Conservation (phyloP, 495 filamentous ascomycete genomes). For the Aspergillus nanangensis region DNA sequence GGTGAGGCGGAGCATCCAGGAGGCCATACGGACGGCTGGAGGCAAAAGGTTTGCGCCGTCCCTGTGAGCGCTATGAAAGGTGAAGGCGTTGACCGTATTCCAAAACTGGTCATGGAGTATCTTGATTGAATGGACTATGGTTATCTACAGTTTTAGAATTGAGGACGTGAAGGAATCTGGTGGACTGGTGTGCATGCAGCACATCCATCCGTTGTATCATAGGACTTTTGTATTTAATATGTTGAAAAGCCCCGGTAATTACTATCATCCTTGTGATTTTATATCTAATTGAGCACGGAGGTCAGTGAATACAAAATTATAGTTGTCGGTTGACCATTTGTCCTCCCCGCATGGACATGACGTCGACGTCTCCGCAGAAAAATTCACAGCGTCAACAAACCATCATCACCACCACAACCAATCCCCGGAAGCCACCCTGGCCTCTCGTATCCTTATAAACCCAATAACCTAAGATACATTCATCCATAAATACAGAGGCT, state of each 20-base stretch:
- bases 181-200: too few relatives aligned
- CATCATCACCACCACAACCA: not conserved
- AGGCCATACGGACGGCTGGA: constrained; percentile 63
- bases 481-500: too few relatives aligned
- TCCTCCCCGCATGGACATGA: not conserved
- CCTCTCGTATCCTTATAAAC: too few relatives aligned
- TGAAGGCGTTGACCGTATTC: constrained; percentile 74
- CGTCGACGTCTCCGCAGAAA: not conserved
- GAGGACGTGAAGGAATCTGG: too few relatives aligned
- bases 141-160: too few relatives aligned
- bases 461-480: too few relatives aligned
- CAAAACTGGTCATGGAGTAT: constrained; percentile 71
- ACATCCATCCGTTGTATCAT: too few relatives aligned
- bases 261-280: too few relatives aligned
- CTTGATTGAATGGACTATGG: constrained; percentile 58
- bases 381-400: not conserved
- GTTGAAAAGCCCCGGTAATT: too few relatives aligned
- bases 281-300: too few relatives aligned
- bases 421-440: not conserved
- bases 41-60: constrained; percentile 58
- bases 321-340: too few relatives aligned
- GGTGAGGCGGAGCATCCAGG: constrained; percentile 65
- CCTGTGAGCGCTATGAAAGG: constrained; percentile 86
- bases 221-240: too few relatives aligned
- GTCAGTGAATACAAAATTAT: not conserved